Base-by-base conservation (phyloP, 202 grass and related monocot species). In the Bolboschoenoplectus hybrid region DNA sequence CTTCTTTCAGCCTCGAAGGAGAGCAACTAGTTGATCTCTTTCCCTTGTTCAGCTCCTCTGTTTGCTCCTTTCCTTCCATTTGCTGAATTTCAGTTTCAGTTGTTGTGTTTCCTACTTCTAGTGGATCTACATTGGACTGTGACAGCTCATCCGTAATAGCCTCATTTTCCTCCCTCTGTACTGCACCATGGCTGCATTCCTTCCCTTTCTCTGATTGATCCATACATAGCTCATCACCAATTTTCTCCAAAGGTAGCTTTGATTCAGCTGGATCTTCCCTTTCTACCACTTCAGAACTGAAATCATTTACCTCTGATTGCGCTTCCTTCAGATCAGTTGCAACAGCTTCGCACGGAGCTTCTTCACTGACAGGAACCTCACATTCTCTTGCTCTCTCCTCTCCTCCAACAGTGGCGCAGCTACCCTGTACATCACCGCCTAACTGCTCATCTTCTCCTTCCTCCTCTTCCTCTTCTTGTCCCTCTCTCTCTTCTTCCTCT, bases 291-390 rank as follows among this genome's bases (percentile, higher is more conserved):
- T 85, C 57, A 72, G 86, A 67, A 52, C 80, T 74, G 34, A 89
- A 84, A 44, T 76, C 46, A 72, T 81, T 75, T 62, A 74, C 84
- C 80, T 86, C 89, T 83, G 77, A 88, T 86, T 87, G 89, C 7
- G 61, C 10, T 34, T 68, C 74, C 50, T 46, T 55, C 79, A 65
- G 85, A 86, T 87, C 52, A 49, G 47, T 26, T 70, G 77, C 58
- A 43, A 40, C 75, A 49, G 60, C 81, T 49, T 92, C 78, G 47
- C 32, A 14, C 13, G 46, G 20, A 89, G 34, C 81, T 68, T 82
- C 63, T 87, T 86, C 79, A 79, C 40, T 52, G 26, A 16, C 61
- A 86, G 38, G 17, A 47, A 60, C 88, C 67, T 74, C 85, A 20
- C 91, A 85, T 56, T 88, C 82, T 36, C 82, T 74, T 34, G 87